These are phyloP conservation scores for Lactarius indigo DNA, from an alignment of 768 basidiomycete genomes.

Conservation along the genomic window DNA sequence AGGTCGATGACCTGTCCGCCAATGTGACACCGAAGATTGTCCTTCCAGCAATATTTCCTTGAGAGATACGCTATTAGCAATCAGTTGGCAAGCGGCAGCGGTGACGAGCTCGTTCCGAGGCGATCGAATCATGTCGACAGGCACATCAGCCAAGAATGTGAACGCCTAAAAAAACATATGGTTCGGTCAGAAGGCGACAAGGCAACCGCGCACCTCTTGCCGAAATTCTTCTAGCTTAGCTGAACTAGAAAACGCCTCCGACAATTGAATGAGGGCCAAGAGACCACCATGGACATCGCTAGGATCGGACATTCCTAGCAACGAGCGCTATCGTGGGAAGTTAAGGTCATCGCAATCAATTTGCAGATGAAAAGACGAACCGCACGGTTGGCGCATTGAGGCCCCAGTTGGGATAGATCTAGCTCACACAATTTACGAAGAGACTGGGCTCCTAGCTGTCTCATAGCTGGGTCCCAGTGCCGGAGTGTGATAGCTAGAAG, in stretches of 20 bases:
- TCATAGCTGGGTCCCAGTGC: constrained; percentile 87
- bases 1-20: constrained; percentile 69
- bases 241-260: constrained; percentile 48
- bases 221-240: constrained; percentile 21
- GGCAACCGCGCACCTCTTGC: constrained; percentile 42
- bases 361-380: constrained; percentile 39
- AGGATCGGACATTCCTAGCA: constrained; percentile 62
- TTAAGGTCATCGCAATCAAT: constrained; percentile 24
- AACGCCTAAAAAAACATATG: constrained; percentile 53
- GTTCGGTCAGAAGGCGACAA: not conserved
- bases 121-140: constrained; percentile 56
- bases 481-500: constrained; percentile 68
- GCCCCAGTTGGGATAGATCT: constrained; percentile 53
- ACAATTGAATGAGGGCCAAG: constrained; percentile 69
- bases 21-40: constrained; percentile 49
- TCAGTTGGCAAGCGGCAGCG: constrained; percentile 65
- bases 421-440: constrained; percentile 62
- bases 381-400: constrained; percentile 44
- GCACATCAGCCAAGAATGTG: constrained; percentile 49
- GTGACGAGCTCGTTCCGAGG: constrained; percentile 70
- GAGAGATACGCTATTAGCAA: constrained; percentile 61
- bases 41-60: constrained; percentile 45
- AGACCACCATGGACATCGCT: constrained; percentile 79
- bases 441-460: constrained; percentile 73
- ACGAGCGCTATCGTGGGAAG: constrained; percentile 40